Conservation (phyloP, 2,329 filamentous ascomycete species). For the Phaeophleospora eucalypticola region DNA sequence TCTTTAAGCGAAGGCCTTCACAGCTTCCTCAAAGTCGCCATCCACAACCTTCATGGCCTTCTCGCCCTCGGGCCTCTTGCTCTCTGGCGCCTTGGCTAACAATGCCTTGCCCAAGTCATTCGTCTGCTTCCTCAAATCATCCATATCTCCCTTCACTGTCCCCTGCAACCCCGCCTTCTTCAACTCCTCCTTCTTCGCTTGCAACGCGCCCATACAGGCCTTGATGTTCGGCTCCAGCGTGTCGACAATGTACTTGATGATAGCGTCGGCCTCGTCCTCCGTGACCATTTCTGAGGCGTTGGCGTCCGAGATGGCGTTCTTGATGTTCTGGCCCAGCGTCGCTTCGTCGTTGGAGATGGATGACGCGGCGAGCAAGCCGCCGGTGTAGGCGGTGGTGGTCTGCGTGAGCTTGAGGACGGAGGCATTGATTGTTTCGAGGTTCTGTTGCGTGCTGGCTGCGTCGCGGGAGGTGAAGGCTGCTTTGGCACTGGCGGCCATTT, state of each 20-base stretch:
- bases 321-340: constrained; percentile 17
- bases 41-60: constrained; percentile 17
- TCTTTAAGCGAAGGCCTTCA: constrained; percentile 21
- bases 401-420: constrained; percentile 16
- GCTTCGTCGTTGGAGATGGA: constrained; percentile 22
- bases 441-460: constrained; percentile 15
- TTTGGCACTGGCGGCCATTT: constrained; percentile 20
- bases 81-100: constrained; percentile 16
- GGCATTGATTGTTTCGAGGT: constrained; percentile 21
- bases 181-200: constrained; percentile 18
- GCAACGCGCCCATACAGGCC: constrained; percentile 15
- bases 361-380: constrained; percentile 21
- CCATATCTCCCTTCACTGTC: constrained; percentile 19
- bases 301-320: constrained; percentile 20
- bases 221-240: constrained; percentile 18
- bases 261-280: constrained; percentile 13
- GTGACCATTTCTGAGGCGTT: constrained; percentile 16
- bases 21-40: constrained; percentile 19
- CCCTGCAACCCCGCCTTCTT: constrained; percentile 12
- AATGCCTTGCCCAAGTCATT: constrained; percentile 16
- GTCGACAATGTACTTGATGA: constrained; percentile 17
- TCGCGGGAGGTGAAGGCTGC: constrained; percentile 16
- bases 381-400: constrained; percentile 13
- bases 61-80: constrained; percentile 11
- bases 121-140: constrained; percentile 17